Conservation (phyloP, 352 stramenopile species). For the Saprolegnia parasitica region DNA sequence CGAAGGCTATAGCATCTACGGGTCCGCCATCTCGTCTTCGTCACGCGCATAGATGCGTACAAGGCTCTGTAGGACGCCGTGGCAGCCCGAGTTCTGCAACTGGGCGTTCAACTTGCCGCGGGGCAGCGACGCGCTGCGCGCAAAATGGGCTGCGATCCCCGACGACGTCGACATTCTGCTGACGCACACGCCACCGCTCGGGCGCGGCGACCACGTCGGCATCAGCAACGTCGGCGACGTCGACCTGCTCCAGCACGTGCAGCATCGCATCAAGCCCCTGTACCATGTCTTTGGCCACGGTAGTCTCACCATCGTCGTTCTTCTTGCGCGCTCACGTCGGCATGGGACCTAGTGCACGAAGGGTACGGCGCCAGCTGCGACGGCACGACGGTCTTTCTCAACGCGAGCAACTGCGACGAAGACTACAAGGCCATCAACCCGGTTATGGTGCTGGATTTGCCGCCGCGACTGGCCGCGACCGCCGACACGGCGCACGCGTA, state of each 20-base stretch:
- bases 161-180: slow-evolving; percentile 82
- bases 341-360: slow-evolving; percentile 24
- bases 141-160: slow-evolving; percentile 64
- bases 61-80: slow-evolving; percentile 60
- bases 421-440: slow-evolving; percentile 69
- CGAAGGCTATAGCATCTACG: slow-evolving; percentile 71
- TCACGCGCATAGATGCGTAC: neutral
- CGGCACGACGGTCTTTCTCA: slow-evolving; percentile 32
- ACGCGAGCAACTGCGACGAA: slow-evolving; percentile 35
- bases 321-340: neutral
- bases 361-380: slow-evolving; percentile 23
- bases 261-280: slow-evolving; percentile 68
- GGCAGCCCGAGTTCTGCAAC: slow-evolving; percentile 81
- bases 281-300: slow-evolving; percentile 88
- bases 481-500: neutral
- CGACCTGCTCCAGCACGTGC: slow-evolving; percentile 75
- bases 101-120: slow-evolving; percentile 74
- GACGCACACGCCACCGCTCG: slow-evolving; percentile 85
- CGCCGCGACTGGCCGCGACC: slow-evolving; percentile 29
- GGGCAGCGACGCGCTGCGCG: slow-evolving; percentile 56
- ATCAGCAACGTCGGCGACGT: slow-evolving; percentile 69
- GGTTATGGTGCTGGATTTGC: slow-evolving; percentile 54
- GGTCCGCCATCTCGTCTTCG: slow-evolving; percentile 32
- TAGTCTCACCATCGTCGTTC: neutral
- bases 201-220: slow-evolving; percentile 70